phyloP scores from a whole-genome alignment of 164 flowering plant genomes.

The Tetracentron sinense region DNA sequence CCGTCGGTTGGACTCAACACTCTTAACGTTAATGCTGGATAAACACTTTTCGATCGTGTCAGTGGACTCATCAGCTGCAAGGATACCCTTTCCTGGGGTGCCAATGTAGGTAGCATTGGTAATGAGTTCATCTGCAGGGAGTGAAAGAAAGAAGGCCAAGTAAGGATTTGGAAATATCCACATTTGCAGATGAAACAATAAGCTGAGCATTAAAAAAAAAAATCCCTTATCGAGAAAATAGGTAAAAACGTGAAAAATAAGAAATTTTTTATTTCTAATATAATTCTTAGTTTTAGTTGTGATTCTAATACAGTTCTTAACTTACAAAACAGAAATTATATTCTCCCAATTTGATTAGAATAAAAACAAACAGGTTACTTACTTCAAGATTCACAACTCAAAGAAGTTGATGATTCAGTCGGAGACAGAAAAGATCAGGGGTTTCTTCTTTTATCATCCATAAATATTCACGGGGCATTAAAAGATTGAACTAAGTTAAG shows the following conservation, averaged over 20 bases:
- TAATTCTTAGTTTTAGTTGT: too few relatives aligned
- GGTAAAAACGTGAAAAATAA: too few relatives aligned
- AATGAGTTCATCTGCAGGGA: conserved; percentile 47
- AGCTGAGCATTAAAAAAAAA: neutral
- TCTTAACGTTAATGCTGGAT: conserved; percentile 52
- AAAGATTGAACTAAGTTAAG: too few relatives aligned
- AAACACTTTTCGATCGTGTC: conserved; percentile 57
- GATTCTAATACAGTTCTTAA: too few relatives aligned
- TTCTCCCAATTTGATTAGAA: too few relatives aligned
- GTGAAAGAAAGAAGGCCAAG: neutral
- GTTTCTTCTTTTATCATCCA: too few relatives aligned
- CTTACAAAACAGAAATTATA: too few relatives aligned
- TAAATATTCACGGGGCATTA: too few relatives aligned
- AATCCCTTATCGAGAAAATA: neutral
- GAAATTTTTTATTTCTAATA: too few relatives aligned
- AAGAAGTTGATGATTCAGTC: neutral
- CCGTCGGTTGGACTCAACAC: conserved; percentile 39
- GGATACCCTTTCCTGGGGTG: conserved; percentile 59
- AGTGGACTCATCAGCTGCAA: conserved; percentile 61
- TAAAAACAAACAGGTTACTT: neutral
- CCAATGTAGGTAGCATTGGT: conserved; percentile 53
- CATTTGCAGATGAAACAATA: neutral
- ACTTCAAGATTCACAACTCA: neutral
- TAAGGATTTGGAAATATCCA: neutral
- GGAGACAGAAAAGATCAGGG: neutral